Evolutionary conservation across 2,329 filamentous ascomycete genomes (phyloP), one percentile per base, ranked within the genome.

Genomic region (Ceratocystis colombiana): DNA sequence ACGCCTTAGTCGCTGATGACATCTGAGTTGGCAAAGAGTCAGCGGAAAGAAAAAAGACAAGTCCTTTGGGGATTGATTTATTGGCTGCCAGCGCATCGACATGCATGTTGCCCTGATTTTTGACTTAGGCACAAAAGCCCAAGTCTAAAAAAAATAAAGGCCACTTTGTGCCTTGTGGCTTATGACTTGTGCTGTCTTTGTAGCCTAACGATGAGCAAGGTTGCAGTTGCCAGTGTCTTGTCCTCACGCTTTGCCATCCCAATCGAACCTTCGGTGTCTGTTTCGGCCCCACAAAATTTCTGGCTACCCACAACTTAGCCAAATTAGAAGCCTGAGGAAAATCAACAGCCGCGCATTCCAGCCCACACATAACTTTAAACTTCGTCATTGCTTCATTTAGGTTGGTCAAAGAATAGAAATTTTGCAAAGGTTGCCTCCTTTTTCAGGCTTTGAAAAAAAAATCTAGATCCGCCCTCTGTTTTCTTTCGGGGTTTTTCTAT

Each of bases 271-370:
- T 41, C 37, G 37, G 3, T 25, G 20, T 28, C 28, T 7, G 17
- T 37, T 59, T 59, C 55, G 22, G 30, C n/a, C 55, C 55, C 55
- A 59, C 30, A 59, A 59, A 33, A 33, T 37, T 33, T 15, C 25
- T 37, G 55, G 20, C 28, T 30, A n/a, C 55, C 55, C 55, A 59
- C 55, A 59, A 59, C n/a, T 59, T 59, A 41, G 55, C 28, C 55
- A 59, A 59, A 33, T 59, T 20, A n/a, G 55, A 59, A 20, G 55
- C 55, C 55, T 53, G 30, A 41, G 37, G 37, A 59, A 59, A 59
- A 59, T 59, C 55, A 17, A 37, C 55, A 59, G 37, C 28, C 55
- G 28, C 55, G 55, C 55, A 59, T 59, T 59, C 55, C 55, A 53
- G 48, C 48, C 48, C 48, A 53, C 22, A 53, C 37, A 41, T 41